Evolutionary conservation across 1,284 basidiomycete genomes (phyloP).

Genomic region (Tilletia horrida): DNA sequence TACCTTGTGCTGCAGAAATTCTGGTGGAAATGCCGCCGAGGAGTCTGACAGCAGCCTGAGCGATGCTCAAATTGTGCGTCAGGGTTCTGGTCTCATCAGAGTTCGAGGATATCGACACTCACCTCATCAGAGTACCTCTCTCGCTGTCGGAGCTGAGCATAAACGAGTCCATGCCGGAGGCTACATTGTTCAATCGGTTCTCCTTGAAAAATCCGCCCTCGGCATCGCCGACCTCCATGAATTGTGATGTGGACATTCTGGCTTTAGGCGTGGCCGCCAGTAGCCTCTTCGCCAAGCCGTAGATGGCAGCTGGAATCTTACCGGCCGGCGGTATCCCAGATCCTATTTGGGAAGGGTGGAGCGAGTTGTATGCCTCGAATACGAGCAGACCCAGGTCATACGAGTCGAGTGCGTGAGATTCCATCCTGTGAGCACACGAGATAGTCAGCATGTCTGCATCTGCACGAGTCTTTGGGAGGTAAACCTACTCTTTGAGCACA

Average conservation of each 20-base stretch:
- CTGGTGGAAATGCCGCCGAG: conserved; percentile 65
- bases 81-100: not conserved
- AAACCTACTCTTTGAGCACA: conserved; percentile 71
- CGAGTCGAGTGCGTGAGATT: conserved; percentile 34
- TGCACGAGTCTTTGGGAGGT: not conserved
- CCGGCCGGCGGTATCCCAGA: conserved; percentile 73
- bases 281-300: conserved; percentile 78
- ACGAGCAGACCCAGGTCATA: conserved; percentile 43
- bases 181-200: conserved; percentile 82
- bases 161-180: conserved; percentile 81
- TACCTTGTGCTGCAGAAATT: conserved; percentile 80
- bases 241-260: conserved; percentile 64
- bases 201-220: conserved; percentile 72
- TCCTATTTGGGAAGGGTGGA: conserved; percentile 62
- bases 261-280: conserved; percentile 80
- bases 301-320: conserved; percentile 71
- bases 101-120: conserved; percentile 31
- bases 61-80: not conserved
- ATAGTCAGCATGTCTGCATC: not conserved
- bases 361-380: conserved; percentile 46
- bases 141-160: conserved; percentile 77
- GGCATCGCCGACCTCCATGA: conserved; percentile 47
- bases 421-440: not conserved
- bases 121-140: conserved; percentile 63
- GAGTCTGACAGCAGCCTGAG: conserved; percentile 30